Conservation (phyloP, 23 red algal species). For the Gracilaria vermiculophylla region DNA sequence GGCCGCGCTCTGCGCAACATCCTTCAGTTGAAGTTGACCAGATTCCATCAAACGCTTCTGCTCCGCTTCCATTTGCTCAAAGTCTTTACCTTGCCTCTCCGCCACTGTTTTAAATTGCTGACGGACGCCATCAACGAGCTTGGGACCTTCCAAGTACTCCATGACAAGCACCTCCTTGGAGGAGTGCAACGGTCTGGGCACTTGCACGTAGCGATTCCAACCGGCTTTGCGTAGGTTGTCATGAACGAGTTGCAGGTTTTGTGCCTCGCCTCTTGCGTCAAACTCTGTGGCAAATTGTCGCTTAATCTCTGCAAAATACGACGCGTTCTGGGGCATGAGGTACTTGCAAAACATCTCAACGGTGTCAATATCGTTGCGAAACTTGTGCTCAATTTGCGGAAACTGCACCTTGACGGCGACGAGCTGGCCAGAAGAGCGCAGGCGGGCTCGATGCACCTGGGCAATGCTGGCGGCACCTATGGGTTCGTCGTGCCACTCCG, state of each 20-base stretch:
- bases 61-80: constrained; percentile 68
- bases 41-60: constrained; percentile 41
- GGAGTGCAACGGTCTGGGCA: constrained; percentile 58
- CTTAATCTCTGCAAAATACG: constrained; percentile 68
- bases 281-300: constrained; percentile 84
- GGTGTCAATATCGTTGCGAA: constrained; percentile 75
- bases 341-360: constrained; percentile 79
- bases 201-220: constrained; percentile 48
- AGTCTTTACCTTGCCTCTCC: constrained; percentile 17
- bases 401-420: constrained; percentile 84
- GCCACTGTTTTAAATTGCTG: constrained; percentile 44
- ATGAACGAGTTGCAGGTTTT: constrained; percentile 64
- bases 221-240: constrained; percentile 14
- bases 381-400: constrained; percentile 69
- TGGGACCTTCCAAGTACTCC: constrained; percentile 70
- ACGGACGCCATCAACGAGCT: constrained; percentile 70
- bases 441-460: constrained; percentile 76
- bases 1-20: constrained; percentile 7
- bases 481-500: constrained; percentile 53
- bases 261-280: constrained; percentile 71
- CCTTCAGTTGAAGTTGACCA: constrained; percentile 12
- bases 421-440: constrained; percentile 8
- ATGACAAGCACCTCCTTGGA: constrained; percentile 80
- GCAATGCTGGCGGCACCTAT: constrained; percentile 77
- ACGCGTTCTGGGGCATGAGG: constrained; percentile 70